phyloP scores from a whole-genome alignment of 1,284 basidiomycete genomes.

The Ustilago crameri region DNA sequence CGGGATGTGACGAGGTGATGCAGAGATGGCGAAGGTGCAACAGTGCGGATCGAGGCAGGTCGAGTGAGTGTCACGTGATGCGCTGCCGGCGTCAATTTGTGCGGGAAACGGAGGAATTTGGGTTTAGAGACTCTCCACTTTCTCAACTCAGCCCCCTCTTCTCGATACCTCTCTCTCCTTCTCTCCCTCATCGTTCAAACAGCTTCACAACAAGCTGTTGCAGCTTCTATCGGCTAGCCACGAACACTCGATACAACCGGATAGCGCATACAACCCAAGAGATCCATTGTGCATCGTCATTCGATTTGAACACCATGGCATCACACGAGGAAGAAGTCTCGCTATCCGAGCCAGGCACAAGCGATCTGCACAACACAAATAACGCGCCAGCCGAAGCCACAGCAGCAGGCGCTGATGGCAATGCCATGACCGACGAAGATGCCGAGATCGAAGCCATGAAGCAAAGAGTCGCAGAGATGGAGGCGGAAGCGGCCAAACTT shows the following conservation, averaged over 20 bases:
- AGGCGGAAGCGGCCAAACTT: conserved; percentile 86
- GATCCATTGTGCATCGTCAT: neutral
- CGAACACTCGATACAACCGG: neutral
- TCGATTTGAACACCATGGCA: conserved; percentile 22
- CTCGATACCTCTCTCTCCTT: conserved; percentile 4
- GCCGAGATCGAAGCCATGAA: conserved; percentile 79
- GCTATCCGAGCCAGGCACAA: conserved; percentile 40
- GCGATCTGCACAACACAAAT: conserved; percentile 22
- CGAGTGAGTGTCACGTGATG: conserved; percentile 30
- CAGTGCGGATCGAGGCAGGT: conserved; percentile 12
- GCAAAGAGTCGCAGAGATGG: conserved; percentile 81
- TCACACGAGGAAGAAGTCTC: conserved; percentile 47
- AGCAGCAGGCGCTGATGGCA: conserved; percentile 12
- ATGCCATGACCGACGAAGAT: conserved; percentile 56
- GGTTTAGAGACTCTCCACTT: conserved; percentile 25
- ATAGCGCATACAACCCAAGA: neutral
- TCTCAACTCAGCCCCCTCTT: conserved; percentile 8
- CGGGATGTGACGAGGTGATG: neutral
- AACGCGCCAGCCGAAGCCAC: conserved; percentile 8
- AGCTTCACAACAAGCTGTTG: neutral
- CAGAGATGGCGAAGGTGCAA: neutral
- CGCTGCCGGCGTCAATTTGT: conserved; percentile 1
- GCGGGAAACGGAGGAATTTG: conserved; percentile 31
- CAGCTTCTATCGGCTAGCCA: neutral
- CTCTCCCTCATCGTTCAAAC: conserved; percentile 1